Base-by-base conservation (phyloP, 139 green algal genomes). In the Zygnema cylindricum region DNA sequence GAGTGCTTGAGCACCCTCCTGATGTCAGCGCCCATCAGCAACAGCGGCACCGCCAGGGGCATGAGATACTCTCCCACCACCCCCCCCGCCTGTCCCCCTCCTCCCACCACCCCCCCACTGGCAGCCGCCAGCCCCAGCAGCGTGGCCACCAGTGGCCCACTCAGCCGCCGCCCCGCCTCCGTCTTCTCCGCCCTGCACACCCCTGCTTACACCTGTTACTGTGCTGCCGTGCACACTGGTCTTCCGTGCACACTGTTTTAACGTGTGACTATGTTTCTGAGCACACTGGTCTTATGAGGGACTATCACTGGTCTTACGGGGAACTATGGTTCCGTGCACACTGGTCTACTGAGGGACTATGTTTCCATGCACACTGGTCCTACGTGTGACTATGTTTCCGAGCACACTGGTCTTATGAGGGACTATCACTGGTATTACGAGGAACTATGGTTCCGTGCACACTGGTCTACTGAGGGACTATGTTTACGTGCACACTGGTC, bases 21-120 rank as follows among this genome's bases (percentile, higher is more conserved):
- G 38, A 98, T 87, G 92, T 98, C 94, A 2, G 96, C 96, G 0
- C 91, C 92, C 43, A 97, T 94, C 1, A 99, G 94, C 54, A 99
- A 93, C 92, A 99, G 91, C 25, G 96, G 96, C 0, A 99, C 94
- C 2, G 96, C 95, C 42, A 99, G 89, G 0, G 96, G 96, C 69
- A 99, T 93, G 32, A 99, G 84, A 87, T 93, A 96, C 39, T 93
- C 93, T 92, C 97, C 97, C 36, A 98, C 94, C 1, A 93, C 86
- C 1, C 16, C 76, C 40, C 96, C 96, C 73, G 81, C 81, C 21
- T 79, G 85, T 41, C 81, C 69, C 23, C 36, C 69, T 0, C 30
- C 23, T 41, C 88, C 93, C 2, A 98, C 89, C 55, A 97, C 55
- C 2, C 93, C 93, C 1, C 93, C n/a, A 87, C 98, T 98, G 76